Base-by-base conservation (phyloP, 139 green algal species). In the Tetradesmus lagerheimii region DNA sequence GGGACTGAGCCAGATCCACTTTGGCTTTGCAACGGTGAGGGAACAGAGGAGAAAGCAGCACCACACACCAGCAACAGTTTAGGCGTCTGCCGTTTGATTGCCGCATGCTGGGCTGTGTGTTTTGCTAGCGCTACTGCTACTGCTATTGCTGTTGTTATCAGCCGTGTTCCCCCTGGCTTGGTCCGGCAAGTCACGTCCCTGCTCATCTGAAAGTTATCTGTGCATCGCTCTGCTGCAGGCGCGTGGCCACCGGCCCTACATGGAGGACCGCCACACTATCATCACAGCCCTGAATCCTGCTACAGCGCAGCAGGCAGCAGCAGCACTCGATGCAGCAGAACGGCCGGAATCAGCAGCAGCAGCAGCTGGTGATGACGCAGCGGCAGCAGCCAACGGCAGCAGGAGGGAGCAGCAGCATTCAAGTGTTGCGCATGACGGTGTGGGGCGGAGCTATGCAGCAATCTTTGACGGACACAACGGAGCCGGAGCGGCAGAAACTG, bases 391-490 rank as follows among this genome's bases (percentile, higher is more conserved):
- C 20, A 39, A 45, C 67, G 41, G 67, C 41, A 66, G 31, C 14
- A 43, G 62, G 47, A 64, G 18, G 38, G 78, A 31, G 39, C 39
- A n/a, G 57, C 34, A n/a, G 50, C 47, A n/a, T 15, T 11, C 50
- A 64, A 25, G 12, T 27, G 39, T 85, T 16, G 23, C 34, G 15
- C 64, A 77, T 37, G 94, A 97, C 57, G 95, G 94, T 1, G 90
- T 95, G 64, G 82, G 57, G 38, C 89, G 93, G 66, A 90, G 91
- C 76, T 97, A 96, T 89, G 95, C 93, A 0, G 94, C 82, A 11
- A 92, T 97, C 25, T 97, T 95, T 89, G 95, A 97, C 80, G 94
- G 94, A 0, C 95, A 97, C 94, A 97, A 97, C 64, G 95, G 95
- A 25, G 90, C 91, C 1, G 80, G 90, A 5, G 91, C 95, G 0